A percentile compares a stretch with the other conserved stretches of the same genome.
phyloP scores from a whole-genome alignment of 768 basidiomycete species.

The Coprinopsis cinerea region DNA sequence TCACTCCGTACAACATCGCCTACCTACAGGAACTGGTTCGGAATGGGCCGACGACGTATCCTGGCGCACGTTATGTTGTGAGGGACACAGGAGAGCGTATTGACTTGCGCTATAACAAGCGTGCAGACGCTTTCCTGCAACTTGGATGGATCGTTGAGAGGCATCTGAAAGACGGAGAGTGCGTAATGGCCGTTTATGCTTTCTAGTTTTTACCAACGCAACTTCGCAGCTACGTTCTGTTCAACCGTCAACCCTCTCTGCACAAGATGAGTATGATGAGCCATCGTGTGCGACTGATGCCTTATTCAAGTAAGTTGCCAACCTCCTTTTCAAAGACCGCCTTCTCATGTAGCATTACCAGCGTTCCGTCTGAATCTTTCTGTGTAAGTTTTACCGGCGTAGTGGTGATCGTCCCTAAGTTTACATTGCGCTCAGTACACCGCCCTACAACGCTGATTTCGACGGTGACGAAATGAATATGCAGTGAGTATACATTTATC shows the following conservation, averaged over 20 bases:
- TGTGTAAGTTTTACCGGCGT: constrained; percentile 57
- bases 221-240: constrained; percentile 83
- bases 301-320: constrained; percentile 81
- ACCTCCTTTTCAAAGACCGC: constrained; percentile 7
- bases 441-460: constrained; percentile 99
- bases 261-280: constrained; percentile 99
- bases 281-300: constrained; percentile 95
- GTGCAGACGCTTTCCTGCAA: constrained; percentile 90
- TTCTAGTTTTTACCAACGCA: no score
- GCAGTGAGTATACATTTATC: constrained; percentile 79
- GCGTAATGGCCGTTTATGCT: no score
- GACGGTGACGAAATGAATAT: constrained; percentile 99
- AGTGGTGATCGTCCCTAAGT: no score
- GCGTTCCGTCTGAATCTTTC: constrained; percentile 98
- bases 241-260: constrained; percentile 96
- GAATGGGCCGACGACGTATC: constrained; percentile 91
- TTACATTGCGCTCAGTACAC: constrained; percentile 62
- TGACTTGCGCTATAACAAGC: constrained; percentile 94
- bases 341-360: constrained; percentile 24
- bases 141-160: constrained; percentile 99
- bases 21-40: constrained; percentile 93
- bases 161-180: constrained; percentile 98
- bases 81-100: constrained; percentile 97
- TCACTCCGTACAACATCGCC: constrained; percentile 94
- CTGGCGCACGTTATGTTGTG: constrained; percentile 94